These are phyloP conservation scores for Microdochium paspali DNA, from an alignment of 2,329 filamentous ascomycete genomes.

Conservation along the genomic window DNA sequence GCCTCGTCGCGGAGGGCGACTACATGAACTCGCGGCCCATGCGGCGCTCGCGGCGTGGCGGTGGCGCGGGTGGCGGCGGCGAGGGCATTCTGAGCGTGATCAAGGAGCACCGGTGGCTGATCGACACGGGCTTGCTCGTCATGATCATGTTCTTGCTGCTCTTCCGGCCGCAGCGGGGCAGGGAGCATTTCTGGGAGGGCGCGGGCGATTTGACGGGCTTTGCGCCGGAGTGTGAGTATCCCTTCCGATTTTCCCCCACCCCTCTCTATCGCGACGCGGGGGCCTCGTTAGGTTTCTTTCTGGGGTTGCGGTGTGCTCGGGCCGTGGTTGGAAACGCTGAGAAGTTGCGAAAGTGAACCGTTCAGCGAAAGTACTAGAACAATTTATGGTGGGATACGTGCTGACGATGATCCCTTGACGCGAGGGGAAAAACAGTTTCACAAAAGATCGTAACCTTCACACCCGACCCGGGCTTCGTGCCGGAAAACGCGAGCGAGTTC, in stretches of 20 bases:
- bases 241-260: not conserved
- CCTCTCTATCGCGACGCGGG: no score
- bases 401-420: no score
- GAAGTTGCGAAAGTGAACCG: no score
- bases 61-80: not conserved
- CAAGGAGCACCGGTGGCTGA: conserved; percentile 15
- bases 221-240: conserved; percentile 25
- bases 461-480: conserved; percentile 24
- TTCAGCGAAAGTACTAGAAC: no score
- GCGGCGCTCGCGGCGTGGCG: conserved; percentile 5
- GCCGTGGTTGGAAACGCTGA: no score
- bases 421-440: conserved; percentile 15
- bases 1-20: conserved; percentile 14
- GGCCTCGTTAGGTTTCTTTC: no score
- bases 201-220: conserved; percentile 29
- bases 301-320: no score
- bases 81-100: conserved; percentile 7
- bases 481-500: conserved; percentile 27
- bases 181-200: conserved; percentile 17
- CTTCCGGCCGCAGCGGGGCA: conserved; percentile 13
- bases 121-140: conserved; percentile 24
- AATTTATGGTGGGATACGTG: no score
- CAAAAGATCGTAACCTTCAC: conserved; percentile 28
- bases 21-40: conserved; percentile 10
- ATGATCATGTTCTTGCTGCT: conserved; percentile 24